phyloP scores from a whole-genome alignment of 345 rosid genomes.

The Salix purpurea region DNA sequence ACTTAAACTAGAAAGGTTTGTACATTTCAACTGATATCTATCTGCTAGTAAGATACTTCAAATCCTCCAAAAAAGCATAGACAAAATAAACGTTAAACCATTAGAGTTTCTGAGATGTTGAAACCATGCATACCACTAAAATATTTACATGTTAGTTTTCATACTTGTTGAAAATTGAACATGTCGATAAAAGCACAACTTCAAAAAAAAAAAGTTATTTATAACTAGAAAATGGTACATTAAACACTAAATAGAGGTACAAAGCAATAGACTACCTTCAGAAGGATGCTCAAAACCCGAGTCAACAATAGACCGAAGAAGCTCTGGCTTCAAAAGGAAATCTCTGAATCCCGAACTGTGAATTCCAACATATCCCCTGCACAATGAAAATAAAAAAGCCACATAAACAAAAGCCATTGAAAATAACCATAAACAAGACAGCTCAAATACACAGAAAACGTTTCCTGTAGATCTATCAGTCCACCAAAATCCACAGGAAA shows the following conservation, averaged over 20 bases:
- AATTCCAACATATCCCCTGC: constrained; percentile 93
- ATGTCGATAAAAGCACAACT: neutral
- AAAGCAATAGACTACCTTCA: constrained; percentile 54
- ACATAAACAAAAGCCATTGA: too few species aligned
- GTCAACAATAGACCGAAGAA: constrained; percentile 92
- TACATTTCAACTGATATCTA: too few species aligned
- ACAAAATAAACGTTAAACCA: too few species aligned
- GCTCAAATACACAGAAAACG: neutral
- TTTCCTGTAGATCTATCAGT: neutral
- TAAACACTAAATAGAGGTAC: neutral
- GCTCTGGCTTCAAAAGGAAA: constrained; percentile 98
- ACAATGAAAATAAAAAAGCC: neutral
- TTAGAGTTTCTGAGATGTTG: too few species aligned
- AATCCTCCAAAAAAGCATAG: too few species aligned
- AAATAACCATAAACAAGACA: neutral
- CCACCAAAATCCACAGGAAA: neutral
- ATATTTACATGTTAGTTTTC: too few species aligned
- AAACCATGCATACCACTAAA: too few species aligned
- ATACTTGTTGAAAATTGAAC: too few species aligned
- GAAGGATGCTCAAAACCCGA: constrained; percentile 99
- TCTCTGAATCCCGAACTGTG: constrained; percentile 99
- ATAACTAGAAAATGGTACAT: neutral
- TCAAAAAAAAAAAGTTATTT: neutral
- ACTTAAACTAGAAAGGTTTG: too few species aligned
- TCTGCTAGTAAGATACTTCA: too few species aligned